Evolutionary conservation across 108 stramenopile species (phyloP).

Genomic region (Schizochytrium sp.): DNA sequence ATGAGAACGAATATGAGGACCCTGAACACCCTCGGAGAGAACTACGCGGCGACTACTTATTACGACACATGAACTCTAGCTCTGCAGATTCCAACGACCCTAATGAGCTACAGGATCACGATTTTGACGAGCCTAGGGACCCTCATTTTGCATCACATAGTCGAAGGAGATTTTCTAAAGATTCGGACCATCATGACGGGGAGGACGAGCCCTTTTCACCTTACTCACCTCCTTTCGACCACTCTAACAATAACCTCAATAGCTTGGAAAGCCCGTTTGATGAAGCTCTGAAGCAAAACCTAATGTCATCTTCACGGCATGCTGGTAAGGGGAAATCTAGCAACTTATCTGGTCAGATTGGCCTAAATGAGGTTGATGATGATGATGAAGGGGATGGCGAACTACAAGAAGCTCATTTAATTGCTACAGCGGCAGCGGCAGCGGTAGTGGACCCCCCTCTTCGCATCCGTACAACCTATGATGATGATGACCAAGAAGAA

Average conservation of each 20-base stretch:
- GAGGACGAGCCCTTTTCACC: not conserved
- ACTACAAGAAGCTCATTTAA: not conserved
- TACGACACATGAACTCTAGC: not conserved
- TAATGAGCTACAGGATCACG: not conserved
- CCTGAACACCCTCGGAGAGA: too few species aligned
- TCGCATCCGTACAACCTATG: too few species aligned
- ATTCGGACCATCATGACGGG: not conserved
- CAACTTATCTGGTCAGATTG: not conserved
- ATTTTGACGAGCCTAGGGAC: not conserved
- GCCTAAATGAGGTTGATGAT: not conserved
- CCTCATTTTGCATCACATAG: too few species aligned
- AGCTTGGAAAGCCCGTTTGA: not conserved
- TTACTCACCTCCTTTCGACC: not conserved
- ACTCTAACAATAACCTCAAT: not conserved
- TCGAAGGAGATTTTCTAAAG: not conserved
- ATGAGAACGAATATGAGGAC: too few species aligned
- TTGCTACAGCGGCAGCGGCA: not conserved
- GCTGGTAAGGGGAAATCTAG: not conserved
- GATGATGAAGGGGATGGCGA: slow-evolving; percentile 1
- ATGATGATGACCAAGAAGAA: too few species aligned
- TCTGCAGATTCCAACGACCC: not conserved
- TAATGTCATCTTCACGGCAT: not conserved
- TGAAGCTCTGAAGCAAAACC: not conserved
- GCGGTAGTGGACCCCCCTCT: not conserved
- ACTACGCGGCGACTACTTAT: too few species aligned